A percentile compares a stretch with the other conserved stretches of the same genome.
Conservation (phyloP, 805 yeast species). For the Ogataea trehalophila region DNA sequence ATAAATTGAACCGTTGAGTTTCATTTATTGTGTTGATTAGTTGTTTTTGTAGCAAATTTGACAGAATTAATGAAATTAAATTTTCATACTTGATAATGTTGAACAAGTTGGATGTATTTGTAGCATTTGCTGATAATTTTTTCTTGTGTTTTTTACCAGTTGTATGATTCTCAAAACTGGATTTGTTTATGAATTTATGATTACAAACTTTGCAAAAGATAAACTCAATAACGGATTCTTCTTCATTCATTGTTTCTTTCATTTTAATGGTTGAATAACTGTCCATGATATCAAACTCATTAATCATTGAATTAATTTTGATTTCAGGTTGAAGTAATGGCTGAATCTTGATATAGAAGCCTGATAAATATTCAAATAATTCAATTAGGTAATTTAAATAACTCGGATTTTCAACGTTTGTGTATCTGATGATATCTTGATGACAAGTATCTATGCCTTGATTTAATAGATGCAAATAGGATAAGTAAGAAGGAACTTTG, state of each 20-base stretch:
- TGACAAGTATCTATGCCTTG: neutral
- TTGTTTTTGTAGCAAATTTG: constrained; percentile 34
- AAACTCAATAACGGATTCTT: constrained; percentile 20
- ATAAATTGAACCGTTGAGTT: constrained; percentile 57
- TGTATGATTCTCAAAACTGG: constrained; percentile 68
- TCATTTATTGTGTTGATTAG: constrained; percentile 52
- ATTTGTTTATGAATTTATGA: constrained; percentile 53
- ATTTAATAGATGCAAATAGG: constrained; percentile 6
- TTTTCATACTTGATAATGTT: constrained; percentile 28
- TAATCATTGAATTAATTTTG: constrained; percentile 23
- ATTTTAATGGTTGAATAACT: too few species aligned
- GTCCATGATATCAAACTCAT: constrained; percentile 4
- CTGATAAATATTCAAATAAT: constrained; percentile 45
- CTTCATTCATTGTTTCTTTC: neutral
- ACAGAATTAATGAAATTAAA: constrained; percentile 31
- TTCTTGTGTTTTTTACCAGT: constrained; percentile 71
- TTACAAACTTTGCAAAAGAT: constrained; percentile 61
- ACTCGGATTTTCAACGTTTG: constrained; percentile 24
- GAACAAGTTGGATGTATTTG: constrained; percentile 4
- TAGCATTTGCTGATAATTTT: constrained; percentile 24
- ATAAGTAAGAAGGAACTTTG: constrained; percentile 16
- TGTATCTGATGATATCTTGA: constrained; percentile 11
- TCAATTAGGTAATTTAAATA: constrained; percentile 43
- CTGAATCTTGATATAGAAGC: constrained; percentile 42
- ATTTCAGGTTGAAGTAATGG: constrained; percentile 43